These are phyloP conservation scores for Trichoderma gracile DNA, from an alignment of 2,329 filamentous ascomycete species.

Conservation along the genomic window DNA sequence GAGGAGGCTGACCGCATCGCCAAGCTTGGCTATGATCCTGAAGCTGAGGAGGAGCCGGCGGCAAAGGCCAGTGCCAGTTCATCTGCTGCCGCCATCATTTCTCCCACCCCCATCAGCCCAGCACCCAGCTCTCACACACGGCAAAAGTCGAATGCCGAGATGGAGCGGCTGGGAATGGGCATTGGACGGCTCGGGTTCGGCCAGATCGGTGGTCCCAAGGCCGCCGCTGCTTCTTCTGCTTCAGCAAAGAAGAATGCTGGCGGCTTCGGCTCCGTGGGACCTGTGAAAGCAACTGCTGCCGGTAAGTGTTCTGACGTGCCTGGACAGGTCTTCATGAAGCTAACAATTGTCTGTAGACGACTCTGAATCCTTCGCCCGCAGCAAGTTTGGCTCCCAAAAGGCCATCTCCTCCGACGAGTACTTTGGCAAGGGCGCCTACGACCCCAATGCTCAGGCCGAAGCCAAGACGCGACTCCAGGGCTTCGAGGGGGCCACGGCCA, in stretches of 20 bases:
- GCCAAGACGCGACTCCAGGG: conserved; percentile 85
- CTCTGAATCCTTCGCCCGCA: conserved; percentile 77
- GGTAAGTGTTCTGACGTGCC: conserved; percentile 50
- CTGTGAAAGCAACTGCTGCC: conserved; percentile 67
- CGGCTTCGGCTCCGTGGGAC: conserved; percentile 82
- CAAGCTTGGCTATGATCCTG: conserved; percentile 92
- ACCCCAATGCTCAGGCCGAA: conserved; percentile 77
- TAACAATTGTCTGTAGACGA: conserved; percentile 54
- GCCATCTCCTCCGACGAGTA: conserved; percentile 98
- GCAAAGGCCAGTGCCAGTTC: conserved; percentile 48
- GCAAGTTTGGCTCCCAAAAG: conserved; percentile 90
- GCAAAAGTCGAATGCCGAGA: conserved; percentile 70
- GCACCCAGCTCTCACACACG: conserved; percentile 56
- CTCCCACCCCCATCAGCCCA: conserved; percentile 75
- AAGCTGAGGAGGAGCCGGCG: conserved; percentile 69
- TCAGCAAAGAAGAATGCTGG: conserved; percentile 73
- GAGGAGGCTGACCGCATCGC: conserved; percentile 96
- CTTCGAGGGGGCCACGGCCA: conserved; percentile 88
- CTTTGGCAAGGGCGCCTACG: conserved; percentile 87
- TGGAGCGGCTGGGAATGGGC: conserved; percentile 89
- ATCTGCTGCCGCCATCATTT: conserved; percentile 62
- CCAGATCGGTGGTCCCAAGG: conserved; percentile 68
- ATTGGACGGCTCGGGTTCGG: conserved; percentile 84
- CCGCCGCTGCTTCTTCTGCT: conserved; percentile 49
- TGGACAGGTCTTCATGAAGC: not conserved